A percentile compares a stretch with the other conserved stretches of the same genome.
Conservation (phyloP, 208 protist species). For the Trypanosomatidae sp. region DNA sequence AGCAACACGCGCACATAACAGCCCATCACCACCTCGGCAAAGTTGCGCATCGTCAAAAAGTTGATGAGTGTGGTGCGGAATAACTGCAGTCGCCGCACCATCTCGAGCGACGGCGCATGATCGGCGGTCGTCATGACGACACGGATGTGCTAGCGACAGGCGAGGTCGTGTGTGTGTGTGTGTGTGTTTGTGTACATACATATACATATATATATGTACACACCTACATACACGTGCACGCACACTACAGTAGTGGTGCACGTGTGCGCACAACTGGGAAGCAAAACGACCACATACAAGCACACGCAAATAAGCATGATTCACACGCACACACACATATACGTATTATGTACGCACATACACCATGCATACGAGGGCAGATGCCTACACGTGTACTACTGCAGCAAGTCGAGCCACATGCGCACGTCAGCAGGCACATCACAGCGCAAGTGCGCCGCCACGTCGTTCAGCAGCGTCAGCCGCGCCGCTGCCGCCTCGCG, state of each 20-base stretch:
- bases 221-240: too few relatives aligned
- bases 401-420: background rate
- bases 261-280: too few relatives aligned
- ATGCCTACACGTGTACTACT: background rate
- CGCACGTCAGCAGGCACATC: background rate
- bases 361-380: too few relatives aligned
- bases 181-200: background rate
- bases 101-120: conserved; percentile 41
- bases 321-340: background rate
- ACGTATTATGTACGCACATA: background rate
- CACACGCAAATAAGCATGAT: background rate
- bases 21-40: conserved; percentile 64
- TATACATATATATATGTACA: too few relatives aligned
- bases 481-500: too few relatives aligned
- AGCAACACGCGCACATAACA: conserved; percentile 86
- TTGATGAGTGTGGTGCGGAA: conserved; percentile 78
- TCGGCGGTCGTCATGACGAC: conserved; percentile 8
- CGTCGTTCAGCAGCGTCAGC: conserved; percentile 2
- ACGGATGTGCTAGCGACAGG: background rate
- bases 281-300: background rate
- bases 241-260: too few relatives aligned
- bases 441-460: conserved; percentile 4
- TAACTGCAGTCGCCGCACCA: conserved; percentile 71
- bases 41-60: conserved; percentile 80
- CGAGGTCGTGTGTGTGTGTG: background rate